Evolutionary conservation across 345 rosid species (phyloP).

Genomic region (Melastoma malabathricum): DNA sequence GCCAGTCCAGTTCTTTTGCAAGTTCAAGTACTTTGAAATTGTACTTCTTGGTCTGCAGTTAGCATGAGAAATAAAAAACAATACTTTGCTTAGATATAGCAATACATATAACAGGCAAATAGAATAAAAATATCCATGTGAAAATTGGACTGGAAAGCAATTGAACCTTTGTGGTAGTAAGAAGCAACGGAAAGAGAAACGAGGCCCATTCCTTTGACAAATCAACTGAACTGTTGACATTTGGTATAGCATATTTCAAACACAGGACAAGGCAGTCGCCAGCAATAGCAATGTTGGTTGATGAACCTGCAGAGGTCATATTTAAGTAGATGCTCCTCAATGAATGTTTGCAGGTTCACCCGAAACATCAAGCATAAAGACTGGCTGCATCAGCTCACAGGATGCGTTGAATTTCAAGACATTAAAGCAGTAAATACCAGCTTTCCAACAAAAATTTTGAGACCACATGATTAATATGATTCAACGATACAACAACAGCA

Average conservation of each 20-base stretch:
- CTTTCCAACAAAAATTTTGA: no score
- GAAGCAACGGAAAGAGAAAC: slow-evolving; percentile 60
- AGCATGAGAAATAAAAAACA: slow-evolving; percentile 4
- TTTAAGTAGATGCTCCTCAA: not conserved
- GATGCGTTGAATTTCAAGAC: no score
- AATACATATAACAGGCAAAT: not conserved
- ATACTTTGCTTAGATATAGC: not conserved
- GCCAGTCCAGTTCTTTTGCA: slow-evolving; percentile 50
- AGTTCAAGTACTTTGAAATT: slow-evolving; percentile 46
- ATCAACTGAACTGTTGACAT: slow-evolving; percentile 26
- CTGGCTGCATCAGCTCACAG: no score
- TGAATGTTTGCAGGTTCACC: no score
- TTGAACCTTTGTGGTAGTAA: slow-evolving; percentile 57
- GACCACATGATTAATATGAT: no score
- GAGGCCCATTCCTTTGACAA: slow-evolving; percentile 46
- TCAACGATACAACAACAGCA: no score
- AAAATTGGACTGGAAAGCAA: not conserved
- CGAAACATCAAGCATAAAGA: no score
- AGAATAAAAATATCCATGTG: slow-evolving; percentile 1
- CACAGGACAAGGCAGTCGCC: slow-evolving; percentile 44
- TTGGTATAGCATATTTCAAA: slow-evolving; percentile 38
- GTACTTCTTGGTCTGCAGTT: slow-evolving; percentile 50
- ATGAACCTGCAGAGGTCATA: slow-evolving; percentile 35
- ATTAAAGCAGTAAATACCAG: no score
- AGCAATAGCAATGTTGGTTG: slow-evolving; percentile 29